These are phyloP conservation scores for Hirschfeldia incana DNA, from an alignment of 345 rosid genomes.

Conservation along the genomic window DNA sequence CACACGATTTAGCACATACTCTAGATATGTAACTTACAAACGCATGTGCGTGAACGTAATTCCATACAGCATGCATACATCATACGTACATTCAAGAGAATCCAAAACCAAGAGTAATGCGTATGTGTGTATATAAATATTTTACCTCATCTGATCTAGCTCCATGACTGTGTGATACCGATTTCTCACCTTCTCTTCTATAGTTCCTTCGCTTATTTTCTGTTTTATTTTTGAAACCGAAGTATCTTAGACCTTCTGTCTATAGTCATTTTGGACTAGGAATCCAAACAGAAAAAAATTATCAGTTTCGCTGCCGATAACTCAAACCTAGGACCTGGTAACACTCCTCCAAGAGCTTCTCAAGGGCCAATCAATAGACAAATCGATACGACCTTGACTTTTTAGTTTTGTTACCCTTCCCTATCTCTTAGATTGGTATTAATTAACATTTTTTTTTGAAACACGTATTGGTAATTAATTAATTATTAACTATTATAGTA, in stretches of 20 bases:
- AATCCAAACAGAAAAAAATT: background rate
- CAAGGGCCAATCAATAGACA: background rate
- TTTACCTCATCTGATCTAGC: conserved; percentile 27
- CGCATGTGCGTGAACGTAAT: conserved; percentile 25
- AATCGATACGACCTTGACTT: background rate
- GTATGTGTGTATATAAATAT: conserved; percentile 11
- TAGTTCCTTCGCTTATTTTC: background rate
- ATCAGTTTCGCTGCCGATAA: background rate
- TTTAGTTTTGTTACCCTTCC: background rate
- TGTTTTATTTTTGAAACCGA: background rate
- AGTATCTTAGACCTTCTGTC: background rate
- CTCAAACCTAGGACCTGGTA: background rate
- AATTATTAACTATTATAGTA: too few species aligned
- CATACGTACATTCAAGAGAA: conserved; percentile 9
- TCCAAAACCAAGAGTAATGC: conserved; percentile 26
- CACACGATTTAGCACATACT: background rate
- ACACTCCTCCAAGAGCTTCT: background rate
- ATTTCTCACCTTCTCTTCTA: conserved; percentile 36
- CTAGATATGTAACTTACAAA: conserved; percentile 5
- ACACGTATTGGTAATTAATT: background rate
- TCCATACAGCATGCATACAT: conserved; percentile 33
- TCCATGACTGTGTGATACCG: conserved; percentile 34
- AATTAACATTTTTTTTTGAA: background rate
- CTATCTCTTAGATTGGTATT: background rate
- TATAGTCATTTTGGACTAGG: background rate